Base-by-base conservation (phyloP, 2,329 filamentous ascomycete species). In the Trichoderma sp. region DNA sequence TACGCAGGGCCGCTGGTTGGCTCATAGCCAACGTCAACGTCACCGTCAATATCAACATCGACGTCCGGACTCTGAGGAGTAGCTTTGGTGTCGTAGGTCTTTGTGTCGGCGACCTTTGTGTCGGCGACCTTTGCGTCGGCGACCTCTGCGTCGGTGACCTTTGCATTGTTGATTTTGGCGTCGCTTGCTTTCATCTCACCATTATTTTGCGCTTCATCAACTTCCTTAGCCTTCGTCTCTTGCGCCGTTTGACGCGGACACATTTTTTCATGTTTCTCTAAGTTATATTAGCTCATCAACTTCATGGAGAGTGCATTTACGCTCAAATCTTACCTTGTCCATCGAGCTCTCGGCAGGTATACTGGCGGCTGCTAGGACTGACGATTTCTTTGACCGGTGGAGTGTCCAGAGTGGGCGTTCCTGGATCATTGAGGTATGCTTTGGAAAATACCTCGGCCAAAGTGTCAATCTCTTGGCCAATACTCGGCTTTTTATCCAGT, bases 391-490 rank as follows among this genome's bases (percentile, higher is more conserved):
- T 35, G 14, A 7, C 4, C 4, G 16, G 21, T 4, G 40, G 14
- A 16, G 27, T 31, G 11, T 1, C 6, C 11, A 19, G 8, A 21
- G 64, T 6, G 16, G 31, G 5, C 5, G 31, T 19, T n/a, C 10
- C 66, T n/a, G 43, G 5, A 13, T 33, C 68, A 14, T 66, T 69
- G 1, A 69, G 47, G n/a, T 69, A 53, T 4, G 57, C 29, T 16
- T 49, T 57, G 8, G 68, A 52, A n/a, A 70, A 31, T 1, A 53
- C 59, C 4, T 56, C 13, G 5, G 68, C 21, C 16, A 68, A 10
- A 1, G 60, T 53, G 3, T 63, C 49, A 19, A 56, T 40, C 11
- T 70, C 63, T 16, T 55, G 63, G 2, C 49, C 62, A 2, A 53
- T 27, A 2, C 19, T 68, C 8, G 58, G 52, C 33, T 64, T 68